phyloP scores from a whole-genome alignment of 208 protist genomes.

The Trypanosoma vivax region DNA sequence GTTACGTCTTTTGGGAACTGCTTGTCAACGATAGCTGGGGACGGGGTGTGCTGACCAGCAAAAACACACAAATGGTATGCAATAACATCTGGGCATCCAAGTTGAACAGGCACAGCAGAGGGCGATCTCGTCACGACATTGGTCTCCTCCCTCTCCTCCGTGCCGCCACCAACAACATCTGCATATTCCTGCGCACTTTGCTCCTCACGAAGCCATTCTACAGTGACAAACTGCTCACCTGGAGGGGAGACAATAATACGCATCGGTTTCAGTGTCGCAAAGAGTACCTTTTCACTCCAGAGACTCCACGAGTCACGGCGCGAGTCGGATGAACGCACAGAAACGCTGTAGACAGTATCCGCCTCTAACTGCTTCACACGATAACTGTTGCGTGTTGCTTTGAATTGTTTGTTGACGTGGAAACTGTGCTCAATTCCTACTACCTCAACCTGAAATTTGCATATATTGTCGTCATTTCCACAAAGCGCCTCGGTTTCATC shows the following conservation, averaged over 20 bases:
- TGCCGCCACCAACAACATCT: constrained; percentile 24
- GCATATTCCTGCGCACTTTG: constrained; percentile 61
- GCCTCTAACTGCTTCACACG: constrained; percentile 67
- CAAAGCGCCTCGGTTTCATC: constrained; percentile 55
- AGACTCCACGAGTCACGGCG: constrained; percentile 41
- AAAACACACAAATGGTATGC: constrained; percentile 85
- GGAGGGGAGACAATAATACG: constrained; percentile 30
- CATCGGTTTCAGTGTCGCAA: constrained; percentile 82
- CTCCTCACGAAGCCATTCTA: constrained; percentile 64
- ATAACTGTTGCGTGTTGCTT: constrained; percentile 58
- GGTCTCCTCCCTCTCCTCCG: background rate
- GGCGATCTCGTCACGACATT: background rate
- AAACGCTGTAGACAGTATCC: constrained; percentile 68
- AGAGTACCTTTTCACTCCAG: constrained; percentile 65
- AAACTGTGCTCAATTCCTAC: constrained; percentile 51
- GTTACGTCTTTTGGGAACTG: constrained; percentile 72
- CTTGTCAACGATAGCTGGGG: constrained; percentile 76
- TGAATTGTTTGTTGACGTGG: constrained; percentile 71
- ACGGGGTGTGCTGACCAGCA: constrained; percentile 54
- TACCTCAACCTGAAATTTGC: constrained; percentile 81
- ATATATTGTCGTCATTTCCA: constrained; percentile 34
- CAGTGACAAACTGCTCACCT: constrained; percentile 73
- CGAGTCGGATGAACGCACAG: constrained; percentile 59
- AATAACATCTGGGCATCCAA: constrained; percentile 62
- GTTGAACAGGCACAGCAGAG: constrained; percentile 19